Evolutionary conservation across 2,329 filamentous ascomycete species (phyloP).

Genomic region (Bipolaris sorokiniana): DNA sequence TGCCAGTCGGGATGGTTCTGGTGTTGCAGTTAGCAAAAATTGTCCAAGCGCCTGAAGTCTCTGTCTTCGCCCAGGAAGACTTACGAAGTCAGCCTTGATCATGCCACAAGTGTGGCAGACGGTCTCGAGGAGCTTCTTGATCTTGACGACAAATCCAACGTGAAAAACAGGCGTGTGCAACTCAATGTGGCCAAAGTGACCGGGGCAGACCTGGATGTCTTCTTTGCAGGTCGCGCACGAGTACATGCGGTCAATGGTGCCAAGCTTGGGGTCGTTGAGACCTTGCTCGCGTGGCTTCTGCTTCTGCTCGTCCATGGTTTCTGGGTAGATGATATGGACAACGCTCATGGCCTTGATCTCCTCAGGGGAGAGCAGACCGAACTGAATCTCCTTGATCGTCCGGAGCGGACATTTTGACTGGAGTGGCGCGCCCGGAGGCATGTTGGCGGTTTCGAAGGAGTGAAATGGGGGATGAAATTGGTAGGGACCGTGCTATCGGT

Average conservation of each 20-base stretch:
- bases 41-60: constrained; percentile 54
- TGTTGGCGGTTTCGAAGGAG: constrained; percentile 35
- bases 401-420: constrained; percentile 72
- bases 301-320: constrained; percentile 98
- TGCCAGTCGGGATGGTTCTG: constrained; percentile 79
- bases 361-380: constrained; percentile 94
- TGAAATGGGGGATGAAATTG: constrained; percentile 13
- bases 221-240: constrained; percentile 97
- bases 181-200: constrained; percentile 98
- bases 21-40: constrained; percentile 62
- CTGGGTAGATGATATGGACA: constrained; percentile 93
- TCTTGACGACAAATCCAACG: constrained; percentile 93
- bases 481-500: constrained; percentile 24
- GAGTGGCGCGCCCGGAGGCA: constrained; percentile 95
- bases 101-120: constrained; percentile 99
- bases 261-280: constrained; percentile 93
- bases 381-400: constrained; percentile 98
- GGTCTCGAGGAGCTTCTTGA: constrained; percentile 98
- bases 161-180: constrained; percentile 96
- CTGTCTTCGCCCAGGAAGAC: constrained; percentile 68
- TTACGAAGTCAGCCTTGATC: constrained; percentile 96
- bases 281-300: constrained; percentile 89
- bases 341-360: constrained; percentile 99
- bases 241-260: constrained; percentile 93
- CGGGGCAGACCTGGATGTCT: constrained; percentile 93